Base-by-base conservation (phyloP, 2,329 filamentous ascomycete genomes). In the Pestalotiopsis fici region DNA sequence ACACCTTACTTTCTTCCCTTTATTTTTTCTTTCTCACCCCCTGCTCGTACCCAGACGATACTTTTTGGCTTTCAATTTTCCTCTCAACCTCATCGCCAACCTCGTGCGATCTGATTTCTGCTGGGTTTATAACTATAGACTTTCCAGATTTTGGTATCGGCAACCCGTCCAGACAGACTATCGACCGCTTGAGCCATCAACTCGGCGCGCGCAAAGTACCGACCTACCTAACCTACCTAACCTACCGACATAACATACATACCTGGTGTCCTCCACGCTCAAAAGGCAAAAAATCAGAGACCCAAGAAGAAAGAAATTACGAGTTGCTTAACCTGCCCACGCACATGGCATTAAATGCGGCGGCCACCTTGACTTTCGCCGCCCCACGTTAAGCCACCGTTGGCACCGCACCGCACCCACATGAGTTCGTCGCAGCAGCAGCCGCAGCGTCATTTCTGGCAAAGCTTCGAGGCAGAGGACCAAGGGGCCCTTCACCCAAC, bases 11-110 rank as follows among this genome's bases (percentile, higher is more conserved):
- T 47, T 47, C 27, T 63, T 50, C 23, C 60, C 59, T 15, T 27
- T 21, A n/a, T n/a, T n/a, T n/a, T n/a, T n/a, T n/a, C n/a, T n/a
- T 56, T 37, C 15, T 25, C 21, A 5, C 28, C 47, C 47, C 28
- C 39, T n/a, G 21, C 6, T 15, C 21, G n/a, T 28, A 76, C 25
- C 28, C 15, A 11, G 27, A 31, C 5, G 21, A 39, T 39, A 61
- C 28, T 15, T 15, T 60, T 31, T 12, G 7, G 6, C 15, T 37
- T 31, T 37, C 18, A 18, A 4, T 13, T 60, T 60, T 60, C 28
- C 28, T 60, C n/a, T 35, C 9, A 12, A 31, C 13, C 31, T 37
- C 57, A 12, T 60, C 18, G 27, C 57, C 57, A 35, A 5, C 15
- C 28, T 21, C 28, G n/a, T 13, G 31, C 27, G 25, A 60, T 11